Evolutionary conservation across 2,329 filamentous ascomycete genomes (phyloP), one percentile per base, ranked within the genome.

Genomic region (Neocucurbitaria cava): DNA sequence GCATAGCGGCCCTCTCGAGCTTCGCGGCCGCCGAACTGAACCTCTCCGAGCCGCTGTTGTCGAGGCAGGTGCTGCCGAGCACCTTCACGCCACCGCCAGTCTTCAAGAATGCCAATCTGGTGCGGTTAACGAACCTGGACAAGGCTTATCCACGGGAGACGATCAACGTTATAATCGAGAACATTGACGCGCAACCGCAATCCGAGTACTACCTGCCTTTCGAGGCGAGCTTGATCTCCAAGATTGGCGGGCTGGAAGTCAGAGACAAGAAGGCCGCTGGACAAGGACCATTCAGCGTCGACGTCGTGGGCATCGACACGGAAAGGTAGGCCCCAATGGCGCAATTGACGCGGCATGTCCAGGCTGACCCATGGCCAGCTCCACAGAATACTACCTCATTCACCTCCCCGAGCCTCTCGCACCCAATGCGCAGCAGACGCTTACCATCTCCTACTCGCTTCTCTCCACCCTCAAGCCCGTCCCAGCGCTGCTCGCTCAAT

Each of bases 141-240:
- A 98, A 97, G 83, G 90, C 87, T 65, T 98, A 95, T 71, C 87
- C 88, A 50, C 89, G 92, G 73, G 94, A 98, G 78, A 89, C 88
- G 13, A 87, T 97, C 82, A 97, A 98, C 78, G 89, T 96, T n/a
- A 83, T 96, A 46, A 87, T 99, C 60, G 90, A 97, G 81, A 99
- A 99, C 76, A 82, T 90, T 64, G 91, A 89, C 70, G 83, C 85
- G 58, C 81, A 88, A 63, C 85, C 92, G 17, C 93, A 98, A 74
- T 86, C 87, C 74, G 89, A 96, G 77, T 99, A 99, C 83, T 98
- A 89, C 77, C 71, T 99, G 48, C 91, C 93, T 3, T 96, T 99
- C 73, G 89, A 91, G 52, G 82, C 88, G 54, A 85, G 88, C 59
- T 82, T 91, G 76, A 85, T 96, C 68, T 84, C 86, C 61, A 88